These are phyloP conservation scores for Aspergillus novofumigatus DNA, from an alignment of 2,329 filamentous ascomycete species.

Conservation along the genomic window DNA sequence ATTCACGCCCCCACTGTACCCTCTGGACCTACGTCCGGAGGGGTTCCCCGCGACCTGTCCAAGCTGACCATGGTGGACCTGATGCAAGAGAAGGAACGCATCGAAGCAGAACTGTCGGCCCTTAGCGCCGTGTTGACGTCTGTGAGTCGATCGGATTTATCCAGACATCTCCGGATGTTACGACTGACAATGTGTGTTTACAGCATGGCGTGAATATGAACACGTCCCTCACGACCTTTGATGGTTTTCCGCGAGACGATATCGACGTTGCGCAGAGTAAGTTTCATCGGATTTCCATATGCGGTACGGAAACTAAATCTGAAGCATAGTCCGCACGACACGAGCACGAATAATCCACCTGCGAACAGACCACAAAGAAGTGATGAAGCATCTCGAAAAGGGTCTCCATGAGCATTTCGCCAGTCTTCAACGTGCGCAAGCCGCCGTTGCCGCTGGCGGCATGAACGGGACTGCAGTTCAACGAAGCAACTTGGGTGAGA, in stretches of 20 bases:
- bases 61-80: slow-evolving; percentile 73
- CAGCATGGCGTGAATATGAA: slow-evolving; percentile 93
- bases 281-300: slow-evolving; percentile 14
- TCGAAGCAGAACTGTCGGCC: slow-evolving; percentile 83
- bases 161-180: neutral
- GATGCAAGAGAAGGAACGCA: slow-evolving; percentile 74
- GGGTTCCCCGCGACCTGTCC: slow-evolving; percentile 55
- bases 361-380: slow-evolving; percentile 85
- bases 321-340: slow-evolving; percentile 74
- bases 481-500: slow-evolving; percentile 16
- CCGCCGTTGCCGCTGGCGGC: slow-evolving; percentile 28
- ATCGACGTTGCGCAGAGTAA: slow-evolving; percentile 92
- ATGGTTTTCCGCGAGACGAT: slow-evolving; percentile 89
- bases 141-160: slow-evolving; percentile 47
- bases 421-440: slow-evolving; percentile 54
- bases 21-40: slow-evolving; percentile 68
- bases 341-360: slow-evolving; percentile 83
- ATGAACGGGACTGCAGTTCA: slow-evolving; percentile 21
- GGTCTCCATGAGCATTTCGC: slow-evolving; percentile 88
- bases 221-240: slow-evolving; percentile 77
- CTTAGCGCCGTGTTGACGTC: slow-evolving; percentile 84
- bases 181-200: slow-evolving; percentile 13
- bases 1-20: slow-evolving; percentile 67
- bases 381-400: slow-evolving; percentile 80
- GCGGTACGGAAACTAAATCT: slow-evolving; percentile 12